Evolutionary conservation across 805 yeast genomes (phyloP), one percentile per base, ranked within the genome.

Genomic region (Lipomyces mesembrius): DNA sequence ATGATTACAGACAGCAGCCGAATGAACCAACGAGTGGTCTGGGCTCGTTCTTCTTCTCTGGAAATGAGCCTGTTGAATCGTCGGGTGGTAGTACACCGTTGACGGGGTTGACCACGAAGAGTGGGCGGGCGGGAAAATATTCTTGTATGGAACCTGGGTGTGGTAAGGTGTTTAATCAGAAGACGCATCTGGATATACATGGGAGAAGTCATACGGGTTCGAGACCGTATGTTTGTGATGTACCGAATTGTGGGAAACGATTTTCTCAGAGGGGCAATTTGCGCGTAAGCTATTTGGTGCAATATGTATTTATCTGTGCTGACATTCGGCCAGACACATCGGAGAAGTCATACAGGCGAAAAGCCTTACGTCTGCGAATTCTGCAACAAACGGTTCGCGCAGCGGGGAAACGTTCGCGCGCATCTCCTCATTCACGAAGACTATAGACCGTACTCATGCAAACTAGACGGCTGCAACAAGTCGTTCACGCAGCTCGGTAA

Each of bases 261-360:
- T 92, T 92, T 72, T 91, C 97, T 0, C 97, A 92, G 76, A 94
- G 97, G 57, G 97, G 97, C 27, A 92, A 92, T 77, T 80, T 92
- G 71, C 79, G 96, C 63, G 68, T 65, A 53, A 25, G 63, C 43
- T 20, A 29, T 17, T 49, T 53, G 25, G 35, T 49, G 17, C 17
- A 32, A 8, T 54, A 6, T 17, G 2, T 4, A 2, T 32, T 57
- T 11, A 7, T 35, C 17, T 12, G 55, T 20, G 55, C 61, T 51
- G 17, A 37, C 9, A 3, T 29, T 20, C 3, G 4, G 34, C 14
- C 52, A 65, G 66, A 92, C 97, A 0, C 97, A 92, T 79, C 81
- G 87, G 74, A 81, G 97, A 70, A 81, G 92, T 43, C 97, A 92
- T 74, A 92, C 97, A 0, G 97, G 97, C 34, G 97, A 93, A 74